Evolutionary conservation across 2,329 filamentous ascomycete genomes (phyloP).

Genomic region (Botrytis galanthina): DNA sequence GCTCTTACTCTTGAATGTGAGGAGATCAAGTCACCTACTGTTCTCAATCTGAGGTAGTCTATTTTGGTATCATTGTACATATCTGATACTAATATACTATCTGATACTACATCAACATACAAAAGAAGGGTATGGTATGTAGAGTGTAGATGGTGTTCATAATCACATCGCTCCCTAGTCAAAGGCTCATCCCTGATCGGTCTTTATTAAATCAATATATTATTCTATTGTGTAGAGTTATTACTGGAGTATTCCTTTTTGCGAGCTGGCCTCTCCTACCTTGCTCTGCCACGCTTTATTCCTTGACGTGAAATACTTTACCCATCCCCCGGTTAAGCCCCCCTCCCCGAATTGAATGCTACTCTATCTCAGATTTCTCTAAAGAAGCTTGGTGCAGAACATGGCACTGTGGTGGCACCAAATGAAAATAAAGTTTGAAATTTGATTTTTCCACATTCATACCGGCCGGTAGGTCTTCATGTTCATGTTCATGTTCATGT

Average conservation of each 20-base stretch:
- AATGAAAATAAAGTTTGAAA: not conserved
- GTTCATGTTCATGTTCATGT: not conserved
- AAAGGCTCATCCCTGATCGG: not conserved
- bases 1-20: not conserved
- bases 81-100: not conserved
- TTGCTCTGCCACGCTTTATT: constrained; percentile 10
- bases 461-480: not conserved
- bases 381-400: constrained; percentile 27
- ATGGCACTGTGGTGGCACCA: constrained; percentile 20
- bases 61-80: not conserved
- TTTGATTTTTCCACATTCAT: not conserved
- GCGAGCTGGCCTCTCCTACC: not conserved
- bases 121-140: not conserved
- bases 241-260: not conserved
- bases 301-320: not conserved
- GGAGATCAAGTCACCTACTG: not conserved
- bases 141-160: not conserved
- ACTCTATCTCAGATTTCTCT: not conserved
- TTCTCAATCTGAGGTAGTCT: not conserved
- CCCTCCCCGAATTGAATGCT: not conserved
- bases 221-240: too few species aligned
- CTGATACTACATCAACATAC: not conserved
- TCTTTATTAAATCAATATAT: not conserved
- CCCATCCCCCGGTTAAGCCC: constrained; percentile 11
- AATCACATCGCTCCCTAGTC: not conserved